Evolutionary conservation across 2,329 filamentous ascomycete species (phyloP), one percentile per base, ranked within the genome.

Genomic region (Fusarium torulosum): DNA sequence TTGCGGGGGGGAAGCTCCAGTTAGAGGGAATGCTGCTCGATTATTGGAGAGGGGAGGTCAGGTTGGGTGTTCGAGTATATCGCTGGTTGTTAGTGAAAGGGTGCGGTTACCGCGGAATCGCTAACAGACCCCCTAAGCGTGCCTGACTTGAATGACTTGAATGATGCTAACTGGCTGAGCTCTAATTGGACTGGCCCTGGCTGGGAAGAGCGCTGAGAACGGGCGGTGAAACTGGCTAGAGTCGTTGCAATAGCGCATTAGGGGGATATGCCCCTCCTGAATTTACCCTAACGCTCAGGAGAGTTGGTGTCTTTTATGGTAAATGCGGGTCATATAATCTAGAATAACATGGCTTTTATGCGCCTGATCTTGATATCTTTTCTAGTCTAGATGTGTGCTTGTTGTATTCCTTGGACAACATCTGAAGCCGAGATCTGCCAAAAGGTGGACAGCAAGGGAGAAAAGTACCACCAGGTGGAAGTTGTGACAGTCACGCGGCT

Each of bases 1-100:
- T 72, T 72, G 72, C 68, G 71, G 70, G 71, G 52, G 71, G 70
- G 66, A 58, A 69, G 67, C 68, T 68, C 59, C 52, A 63, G 60
- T 67, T 72, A 53, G 60, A 62, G 51, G 56, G 50, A 63, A 61
- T 61, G 63, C 66, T 67, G 57, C 33, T 63, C 52, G 67, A 69
- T 71, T 68, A 69, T 70, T 70, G 66, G 71, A 65, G 69, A 66
- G 59, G 57, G 49, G 66, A 59, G 55, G 53, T 65, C 40, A 46
- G 63, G 59, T 49, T 35, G 55, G 49, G 59, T n/a, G 45, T 45
- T 37, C 19, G 35, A 31, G 25, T 31, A 42, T 21, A 53, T 61
- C 44, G 31, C 29, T 27, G 31, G 33, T n/a, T 69, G 66, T 69
- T 69, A 69, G 66, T 59, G 37, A 8, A 2, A 38, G 15, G 7